Percentiles rank a stretch among this genome's conserved stretches.
These are phyloP conservation scores for Fusarium concolor DNA, from an alignment of 2,329 filamentous ascomycete genomes.

Conservation along the genomic window DNA sequence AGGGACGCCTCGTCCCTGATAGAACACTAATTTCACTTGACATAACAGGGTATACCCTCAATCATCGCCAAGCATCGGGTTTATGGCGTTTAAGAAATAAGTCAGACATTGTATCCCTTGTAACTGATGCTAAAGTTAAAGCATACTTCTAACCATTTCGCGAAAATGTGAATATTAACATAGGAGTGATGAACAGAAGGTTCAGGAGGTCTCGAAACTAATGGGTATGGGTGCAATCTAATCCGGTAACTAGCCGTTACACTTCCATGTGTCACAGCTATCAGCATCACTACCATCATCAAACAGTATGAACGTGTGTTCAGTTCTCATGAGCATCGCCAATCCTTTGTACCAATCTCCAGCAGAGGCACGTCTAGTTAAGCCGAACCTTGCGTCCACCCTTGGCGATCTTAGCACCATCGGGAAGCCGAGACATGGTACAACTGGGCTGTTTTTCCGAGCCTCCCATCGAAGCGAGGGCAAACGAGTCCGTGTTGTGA, in stretches of 20 bases:
- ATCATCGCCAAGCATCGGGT: neutral
- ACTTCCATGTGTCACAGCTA: neutral
- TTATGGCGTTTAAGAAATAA: neutral
- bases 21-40: neutral
- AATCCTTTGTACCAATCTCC: neutral
- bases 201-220: conserved; percentile 39
- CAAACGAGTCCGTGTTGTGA: conserved; percentile 93
- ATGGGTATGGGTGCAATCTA: conserved; percentile 45
- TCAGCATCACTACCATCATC: neutral
- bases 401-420: conserved; percentile 64
- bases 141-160: too few species aligned
- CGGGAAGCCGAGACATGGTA: conserved; percentile 84
- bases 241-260: conserved; percentile 1
- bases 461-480: conserved; percentile 88
- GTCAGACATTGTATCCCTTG: neutral
- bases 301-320: neutral
- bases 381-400: conserved; percentile 64
- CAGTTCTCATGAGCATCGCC: neutral
- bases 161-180: neutral
- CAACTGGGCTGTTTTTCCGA: conserved; percentile 79
- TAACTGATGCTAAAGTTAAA: neutral
- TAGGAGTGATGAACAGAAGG: neutral
- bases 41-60: conserved; percentile 42
- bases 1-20: conserved; percentile 65
- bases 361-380: conserved; percentile 36